These are phyloP conservation scores for Balakata baccata DNA, from an alignment of 345 rosid species.

Conservation along the genomic window DNA sequence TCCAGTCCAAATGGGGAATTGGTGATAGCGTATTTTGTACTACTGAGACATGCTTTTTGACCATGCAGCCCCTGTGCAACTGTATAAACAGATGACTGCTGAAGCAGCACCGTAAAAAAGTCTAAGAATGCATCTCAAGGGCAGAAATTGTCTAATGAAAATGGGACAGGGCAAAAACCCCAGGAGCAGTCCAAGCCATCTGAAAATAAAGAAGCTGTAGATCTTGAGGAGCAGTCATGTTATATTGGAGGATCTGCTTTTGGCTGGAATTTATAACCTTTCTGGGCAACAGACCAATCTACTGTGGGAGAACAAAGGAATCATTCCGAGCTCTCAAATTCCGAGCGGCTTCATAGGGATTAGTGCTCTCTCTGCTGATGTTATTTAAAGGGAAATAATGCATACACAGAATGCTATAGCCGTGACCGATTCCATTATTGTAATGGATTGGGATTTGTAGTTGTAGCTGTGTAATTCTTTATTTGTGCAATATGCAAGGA, in stretches of 20 bases:
- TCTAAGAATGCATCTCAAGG: slow-evolving; percentile 29
- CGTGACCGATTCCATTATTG: background rate
- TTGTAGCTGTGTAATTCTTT: background rate
- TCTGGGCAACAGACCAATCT: slow-evolving; percentile 44
- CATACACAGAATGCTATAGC: background rate
- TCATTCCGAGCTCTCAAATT: slow-evolving; percentile 58
- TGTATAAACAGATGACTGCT: slow-evolving; percentile 50
- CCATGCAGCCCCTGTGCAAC: slow-evolving; percentile 30
- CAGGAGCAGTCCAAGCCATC: slow-evolving; percentile 26
- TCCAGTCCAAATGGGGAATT: background rate
- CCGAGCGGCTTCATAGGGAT: slow-evolving; percentile 21
- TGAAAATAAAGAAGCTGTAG: slow-evolving; percentile 36
- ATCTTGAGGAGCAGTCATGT: slow-evolving; percentile 23
- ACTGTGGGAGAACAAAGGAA: slow-evolving; percentile 69
- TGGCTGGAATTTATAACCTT: slow-evolving; percentile 84
- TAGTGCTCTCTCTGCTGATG: background rate
- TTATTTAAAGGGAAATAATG: slow-evolving; percentile 3
- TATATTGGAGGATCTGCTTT: slow-evolving; percentile 81
- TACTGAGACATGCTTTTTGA: background rate
- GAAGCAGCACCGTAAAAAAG: slow-evolving; percentile 31
- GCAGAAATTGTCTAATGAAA: slow-evolving; percentile 42
- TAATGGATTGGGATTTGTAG: background rate
- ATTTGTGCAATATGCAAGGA: background rate
- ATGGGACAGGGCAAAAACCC: slow-evolving; percentile 30
- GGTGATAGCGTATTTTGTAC: too few species aligned